Conservation (phyloP, 345 rosid species). For the Microthlaspi erraticum region DNA sequence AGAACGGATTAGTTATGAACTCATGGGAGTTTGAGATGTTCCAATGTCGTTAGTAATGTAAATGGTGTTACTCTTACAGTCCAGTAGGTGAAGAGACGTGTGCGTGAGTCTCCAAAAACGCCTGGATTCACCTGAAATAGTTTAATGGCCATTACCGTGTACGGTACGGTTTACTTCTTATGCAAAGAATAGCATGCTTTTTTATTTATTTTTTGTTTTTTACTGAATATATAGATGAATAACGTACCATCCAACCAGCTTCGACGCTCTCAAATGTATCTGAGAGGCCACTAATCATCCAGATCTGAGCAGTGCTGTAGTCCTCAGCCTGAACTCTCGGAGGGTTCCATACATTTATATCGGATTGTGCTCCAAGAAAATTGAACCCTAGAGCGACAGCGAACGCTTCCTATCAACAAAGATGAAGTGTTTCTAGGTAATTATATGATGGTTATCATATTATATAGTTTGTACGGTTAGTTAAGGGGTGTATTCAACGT, state of each 20-base stretch:
- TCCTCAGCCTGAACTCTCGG: slow-evolving; percentile 38
- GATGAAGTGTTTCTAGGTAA: not conserved
- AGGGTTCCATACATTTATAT: slow-evolving; percentile 66
- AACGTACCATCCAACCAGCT: slow-evolving; percentile 58
- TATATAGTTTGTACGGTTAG: no score
- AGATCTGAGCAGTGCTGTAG: slow-evolving; percentile 52
- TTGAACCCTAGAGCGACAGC: slow-evolving; percentile 46
- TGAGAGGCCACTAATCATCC: slow-evolving; percentile 51
- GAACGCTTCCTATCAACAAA: slow-evolving; percentile 44
- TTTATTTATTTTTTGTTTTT: no score
- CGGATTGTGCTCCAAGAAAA: slow-evolving; percentile 51
- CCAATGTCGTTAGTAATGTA: not conserved
- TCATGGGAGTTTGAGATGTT: slow-evolving; percentile 12
- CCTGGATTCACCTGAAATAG: slow-evolving; percentile 41
- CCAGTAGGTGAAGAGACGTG: slow-evolving; percentile 46
- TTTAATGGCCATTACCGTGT: not conserved
- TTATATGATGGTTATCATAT: not conserved
- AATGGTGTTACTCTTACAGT: slow-evolving; percentile 46
- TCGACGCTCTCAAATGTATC: slow-evolving; percentile 49
- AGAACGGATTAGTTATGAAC: not conserved
- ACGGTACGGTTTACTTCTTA: not conserved
- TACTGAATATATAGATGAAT: no score
- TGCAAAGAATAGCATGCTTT: not conserved
- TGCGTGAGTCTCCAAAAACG: slow-evolving; percentile 40
- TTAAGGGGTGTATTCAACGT: no score